phyloP scores from a whole-genome alignment of 2,329 filamentous ascomycete species.

The Thielaviopsis musarum region DNA sequence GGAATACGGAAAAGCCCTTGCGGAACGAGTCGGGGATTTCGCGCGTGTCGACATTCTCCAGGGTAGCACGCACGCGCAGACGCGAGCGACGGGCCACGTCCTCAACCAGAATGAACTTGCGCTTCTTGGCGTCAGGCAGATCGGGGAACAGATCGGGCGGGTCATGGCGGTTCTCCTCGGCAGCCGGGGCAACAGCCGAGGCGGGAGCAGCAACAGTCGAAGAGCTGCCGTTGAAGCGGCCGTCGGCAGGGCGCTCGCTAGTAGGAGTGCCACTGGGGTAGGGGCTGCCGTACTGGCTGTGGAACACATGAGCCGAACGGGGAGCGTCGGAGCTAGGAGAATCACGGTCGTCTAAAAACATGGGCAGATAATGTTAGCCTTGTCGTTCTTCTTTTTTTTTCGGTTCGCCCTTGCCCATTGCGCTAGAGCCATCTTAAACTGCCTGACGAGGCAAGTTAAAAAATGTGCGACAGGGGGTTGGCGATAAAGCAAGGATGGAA shows the following conservation, averaged over 20 bases:
- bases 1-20: conserved; percentile 75
- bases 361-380: not conserved
- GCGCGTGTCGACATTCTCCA: conserved; percentile 86
- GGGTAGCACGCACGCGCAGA: conserved; percentile 75
- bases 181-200: not conserved
- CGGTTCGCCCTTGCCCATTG: not conserved
- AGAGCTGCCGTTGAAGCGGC: not conserved
- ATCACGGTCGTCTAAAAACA: not conserved
- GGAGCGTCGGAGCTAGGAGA: conserved; percentile 4
- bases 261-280: conserved; percentile 6
- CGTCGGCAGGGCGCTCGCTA: conserved; percentile 2
- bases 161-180: conserved; percentile 35
- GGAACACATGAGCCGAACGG: conserved; percentile 1
- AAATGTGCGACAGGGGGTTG: not conserved
- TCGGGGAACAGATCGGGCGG: conserved; percentile 67
- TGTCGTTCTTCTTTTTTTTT: not conserved
- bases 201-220: not conserved
- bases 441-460: no score
- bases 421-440: no score
- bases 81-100: conserved; percentile 67
- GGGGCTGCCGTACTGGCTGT: conserved; percentile 4
- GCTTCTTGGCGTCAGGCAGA: conserved; percentile 74
- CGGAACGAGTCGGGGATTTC: conserved; percentile 95
- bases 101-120: conserved; percentile 93
- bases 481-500: not conserved